Evolutionary conservation across 345 rosid species (phyloP), one percentile per base, ranked within the genome.

Genomic region (Tarenaya hassleriana): DNA sequence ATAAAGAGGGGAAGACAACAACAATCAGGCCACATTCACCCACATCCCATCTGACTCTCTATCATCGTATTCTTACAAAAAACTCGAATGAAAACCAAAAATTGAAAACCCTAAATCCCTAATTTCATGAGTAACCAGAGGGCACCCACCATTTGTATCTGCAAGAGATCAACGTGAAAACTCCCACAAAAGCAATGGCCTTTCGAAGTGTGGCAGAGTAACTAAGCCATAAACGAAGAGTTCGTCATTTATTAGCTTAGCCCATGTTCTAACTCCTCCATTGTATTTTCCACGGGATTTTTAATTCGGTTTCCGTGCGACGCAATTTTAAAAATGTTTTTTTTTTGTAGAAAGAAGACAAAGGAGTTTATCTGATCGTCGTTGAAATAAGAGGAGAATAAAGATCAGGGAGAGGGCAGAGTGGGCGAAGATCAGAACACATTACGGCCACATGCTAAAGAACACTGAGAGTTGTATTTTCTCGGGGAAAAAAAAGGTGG

Each of bases 1-100:
- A 52, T 60, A 62, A 51, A 62, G 49, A 67, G 66, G 68, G 74
- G n/a, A n/a, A n/a, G n/a, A n/a, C n/a, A n/a, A n/a, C n/a, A n/a
- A n/a, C n/a, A n/a, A n/a, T n/a, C 68, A 68, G 59, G 77, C 45
- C 78, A 71, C 72, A 69, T 66, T 69, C 75, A 59, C 67, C 72
- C 88, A 82, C 82, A 77, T 66, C 79, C 73, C 35, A 47, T 63
- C 62, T 70, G 58, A 63, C 52, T 58, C 69, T 66, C 73, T n/a
- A n/a, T n/a, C n/a, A n/a, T n/a, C n/a, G n/a, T n/a, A n/a, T n/a
- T n/a, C n/a, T n/a, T n/a, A n/a, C n/a, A n/a, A n/a, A n/a, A n/a
- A n/a, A n/a, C n/a, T n/a, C n/a, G n/a, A n/a, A n/a, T n/a, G n/a
- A n/a, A n/a, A n/a, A n/a, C n/a, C 37, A 33, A 51, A 44, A 38